Evolutionary conservation across 352 stramenopile genomes (phyloP), one percentile per base, ranked within the genome.

Genomic region (Phytophthora pisi): DNA sequence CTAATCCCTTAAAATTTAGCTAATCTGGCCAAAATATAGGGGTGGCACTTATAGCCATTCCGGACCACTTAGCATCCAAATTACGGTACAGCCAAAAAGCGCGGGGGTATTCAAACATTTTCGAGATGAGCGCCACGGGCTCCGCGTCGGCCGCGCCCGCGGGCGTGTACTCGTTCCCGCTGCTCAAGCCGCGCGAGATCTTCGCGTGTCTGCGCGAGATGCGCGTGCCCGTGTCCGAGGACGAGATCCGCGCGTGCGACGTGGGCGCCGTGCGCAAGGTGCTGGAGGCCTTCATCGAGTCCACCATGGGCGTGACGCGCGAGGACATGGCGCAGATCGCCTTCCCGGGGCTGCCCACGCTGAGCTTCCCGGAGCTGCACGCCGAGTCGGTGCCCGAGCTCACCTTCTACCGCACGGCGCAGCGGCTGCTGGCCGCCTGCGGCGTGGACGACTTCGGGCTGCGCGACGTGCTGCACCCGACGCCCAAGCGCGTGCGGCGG

Each of bases 391-490:
- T 99, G 18, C 81, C 91, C 2, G 94, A 98, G 61, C 70, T 98
- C 15, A 89, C 91, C 20, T 98, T 99, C 72, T 98, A 98, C 70
- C 81, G 82, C 63, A 84, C 95, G 26, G 75, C 96, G 3, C 86
- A 82, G 59, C 93, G 91, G 67, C 86, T 98, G 55, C 92, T 99
- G 72, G 69, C 72, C 5, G 90, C 90, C 36, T 98, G 93, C 56
- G 97, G 96, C 28, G 87, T 99, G 23, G 68, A 92, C 67, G 96
- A 99, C 70, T 99, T 99, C 81, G 85, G 84, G 4, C 86, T 98
- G 46, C 89, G 90, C 23, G 97, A 99, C 68, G 65, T 99, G 40
- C 72, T 93, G 3, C 65, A 81, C 47, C 97, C 97, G 8, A 93
- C 78, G 20, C 68, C 80, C 30, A 98, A 98, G 66, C 87, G 97